Percentiles rank a stretch among this genome's conserved stretches.
phyloP scores from a whole-genome alignment of 176 grass and related monocot species.

The Paspalum vaginatum region DNA sequence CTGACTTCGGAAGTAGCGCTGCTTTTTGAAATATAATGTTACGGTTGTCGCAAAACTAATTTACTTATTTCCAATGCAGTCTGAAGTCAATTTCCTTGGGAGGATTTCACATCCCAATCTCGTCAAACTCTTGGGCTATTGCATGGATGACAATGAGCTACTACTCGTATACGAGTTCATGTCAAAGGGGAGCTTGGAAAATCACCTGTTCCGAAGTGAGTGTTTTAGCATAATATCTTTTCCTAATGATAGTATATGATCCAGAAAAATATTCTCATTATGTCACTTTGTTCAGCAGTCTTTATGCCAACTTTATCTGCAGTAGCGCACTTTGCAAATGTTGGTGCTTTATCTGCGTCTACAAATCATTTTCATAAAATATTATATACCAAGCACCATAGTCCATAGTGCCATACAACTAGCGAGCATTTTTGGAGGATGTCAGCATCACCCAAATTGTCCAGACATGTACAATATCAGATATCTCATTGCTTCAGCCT shows the following conservation, averaged over 20 bases:
- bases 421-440: constrained; percentile 43
- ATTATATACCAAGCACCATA: constrained; percentile 46
- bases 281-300: constrained; percentile 31
- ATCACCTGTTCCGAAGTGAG: constrained; percentile 93
- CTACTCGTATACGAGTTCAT: constrained; percentile 87
- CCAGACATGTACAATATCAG: constrained; percentile 36
- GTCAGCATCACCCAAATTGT: constrained; percentile 39
- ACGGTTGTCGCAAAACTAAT: constrained; percentile 13
- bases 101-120: constrained; percentile 85
- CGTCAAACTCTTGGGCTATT: constrained; percentile 87
- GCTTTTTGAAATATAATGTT: neutral
- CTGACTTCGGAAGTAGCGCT: neutral
- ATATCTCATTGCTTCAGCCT: constrained; percentile 44
- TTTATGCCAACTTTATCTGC: constrained; percentile 51
- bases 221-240: constrained; percentile 34
- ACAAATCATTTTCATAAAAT: constrained; percentile 45
- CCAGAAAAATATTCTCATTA: constrained; percentile 30
- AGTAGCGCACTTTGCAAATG: constrained; percentile 35
- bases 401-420: constrained; percentile 59
- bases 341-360: constrained; percentile 36
- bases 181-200: constrained; percentile 87
- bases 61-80: constrained; percentile 46
- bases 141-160: constrained; percentile 79
- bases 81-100: constrained; percentile 95
- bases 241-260: constrained; percentile 40